Conservation (phyloP, 2,329 filamentous ascomycete species). For the Ceratocystis colombiana region DNA sequence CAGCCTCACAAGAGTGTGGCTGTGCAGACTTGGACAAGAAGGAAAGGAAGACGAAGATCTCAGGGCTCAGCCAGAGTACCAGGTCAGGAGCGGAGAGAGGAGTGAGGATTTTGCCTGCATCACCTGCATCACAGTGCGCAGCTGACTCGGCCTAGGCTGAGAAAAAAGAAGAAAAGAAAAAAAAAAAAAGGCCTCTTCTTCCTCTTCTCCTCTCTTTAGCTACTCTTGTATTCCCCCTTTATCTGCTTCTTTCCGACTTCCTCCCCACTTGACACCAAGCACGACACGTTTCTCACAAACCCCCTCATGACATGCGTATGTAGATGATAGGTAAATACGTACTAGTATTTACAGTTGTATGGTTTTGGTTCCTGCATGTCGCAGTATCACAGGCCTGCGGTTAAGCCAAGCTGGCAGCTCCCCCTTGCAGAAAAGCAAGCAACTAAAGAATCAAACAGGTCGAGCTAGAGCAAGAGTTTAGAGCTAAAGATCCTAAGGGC, state of each 20-base stretch:
- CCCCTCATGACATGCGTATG: not conserved
- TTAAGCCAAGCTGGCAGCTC: conserved; percentile 5
- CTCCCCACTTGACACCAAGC: not conserved
- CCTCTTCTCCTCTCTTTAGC: not conserved
- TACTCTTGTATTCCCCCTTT: not conserved
- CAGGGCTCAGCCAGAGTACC: not conserved
- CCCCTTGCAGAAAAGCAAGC: conserved; percentile 8
- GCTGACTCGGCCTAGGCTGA: not conserved
- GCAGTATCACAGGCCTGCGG: conserved; percentile 6
- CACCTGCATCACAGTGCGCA: not conserved
- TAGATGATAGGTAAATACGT: conserved; percentile 6
- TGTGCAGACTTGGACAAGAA: conserved; percentile 3
- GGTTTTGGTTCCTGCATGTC: conserved; percentile 9
- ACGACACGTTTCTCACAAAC: not conserved
- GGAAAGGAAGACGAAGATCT: not conserved
- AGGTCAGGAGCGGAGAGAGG: not conserved
- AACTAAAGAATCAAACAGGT: not conserved
- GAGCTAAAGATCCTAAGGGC: not conserved
- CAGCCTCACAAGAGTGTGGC: conserved; percentile 1
- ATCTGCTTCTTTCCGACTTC: not conserved
- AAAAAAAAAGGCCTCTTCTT: not conserved
- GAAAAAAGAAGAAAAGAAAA: not conserved
- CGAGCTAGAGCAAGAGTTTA: not conserved
- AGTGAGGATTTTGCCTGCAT: not conserved
- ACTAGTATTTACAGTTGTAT: not conserved